These are phyloP conservation scores for Gossypium davidsonii DNA, from an alignment of 441 rosid species.

Conservation along the genomic window DNA sequence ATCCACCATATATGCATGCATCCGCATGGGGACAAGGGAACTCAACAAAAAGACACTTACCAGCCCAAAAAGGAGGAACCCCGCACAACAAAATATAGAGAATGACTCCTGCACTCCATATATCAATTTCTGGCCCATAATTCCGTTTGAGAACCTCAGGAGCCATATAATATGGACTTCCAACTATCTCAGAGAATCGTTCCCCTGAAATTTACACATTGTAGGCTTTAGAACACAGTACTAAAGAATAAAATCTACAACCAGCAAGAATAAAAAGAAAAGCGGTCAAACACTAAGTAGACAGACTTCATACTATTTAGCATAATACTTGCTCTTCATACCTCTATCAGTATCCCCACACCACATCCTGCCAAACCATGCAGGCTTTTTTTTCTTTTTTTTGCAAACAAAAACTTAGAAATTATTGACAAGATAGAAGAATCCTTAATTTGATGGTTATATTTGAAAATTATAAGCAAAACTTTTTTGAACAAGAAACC, in stretches of 20 bases:
- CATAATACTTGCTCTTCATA: neutral
- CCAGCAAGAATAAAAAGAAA: neutral
- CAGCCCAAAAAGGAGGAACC: slow-evolving; percentile 99
- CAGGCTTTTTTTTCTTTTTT: neutral
- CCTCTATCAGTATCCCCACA: neutral
- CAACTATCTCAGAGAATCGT: slow-evolving; percentile 92
- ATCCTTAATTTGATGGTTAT: neutral
- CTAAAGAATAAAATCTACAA: slow-evolving; percentile 8
- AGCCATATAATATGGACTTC: slow-evolving; percentile 99
- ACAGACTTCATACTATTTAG: neutral
- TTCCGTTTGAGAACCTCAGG: slow-evolving; percentile 95
- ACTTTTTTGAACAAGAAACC: neutral
- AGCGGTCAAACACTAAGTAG: neutral
- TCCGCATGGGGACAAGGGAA: neutral
- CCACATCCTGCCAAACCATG: neutral
- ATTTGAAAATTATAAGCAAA: neutral
- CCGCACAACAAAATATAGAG: slow-evolving; percentile 91
- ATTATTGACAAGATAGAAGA: neutral
- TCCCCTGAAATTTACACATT: slow-evolving; percentile 51
- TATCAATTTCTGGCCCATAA: slow-evolving; percentile 97
- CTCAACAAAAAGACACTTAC: slow-evolving; percentile 27
- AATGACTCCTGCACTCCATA: slow-evolving; percentile 99
- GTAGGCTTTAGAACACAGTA: slow-evolving; percentile 13
- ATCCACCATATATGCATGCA: neutral
- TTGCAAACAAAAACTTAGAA: neutral